phyloP scores from a whole-genome alignment of 306 rosid genomes.

The Astragalus glycyphyllos region DNA sequence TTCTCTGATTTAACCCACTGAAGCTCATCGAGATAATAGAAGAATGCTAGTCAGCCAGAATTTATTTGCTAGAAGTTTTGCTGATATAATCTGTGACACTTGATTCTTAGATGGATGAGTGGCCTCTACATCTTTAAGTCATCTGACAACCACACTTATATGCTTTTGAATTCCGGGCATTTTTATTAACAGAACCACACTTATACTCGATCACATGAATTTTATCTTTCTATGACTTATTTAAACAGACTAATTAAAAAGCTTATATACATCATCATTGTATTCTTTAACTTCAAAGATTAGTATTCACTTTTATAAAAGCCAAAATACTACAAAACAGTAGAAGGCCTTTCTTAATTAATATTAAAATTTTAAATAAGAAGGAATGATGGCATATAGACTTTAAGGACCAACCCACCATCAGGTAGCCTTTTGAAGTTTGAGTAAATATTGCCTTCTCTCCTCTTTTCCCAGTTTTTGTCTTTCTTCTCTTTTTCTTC shows the following conservation, averaged over 20 bases:
- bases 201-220: neutral
- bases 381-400: slow-evolving; percentile 44
- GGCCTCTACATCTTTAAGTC: neutral
- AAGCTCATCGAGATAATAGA: slow-evolving; percentile 16
- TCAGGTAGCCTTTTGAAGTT: slow-evolving; percentile 51
- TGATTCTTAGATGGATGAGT: slow-evolving; percentile 10
- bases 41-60: neutral
- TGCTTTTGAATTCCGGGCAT: neutral
- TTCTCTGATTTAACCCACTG: neutral
- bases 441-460: slow-evolving; percentile 44
- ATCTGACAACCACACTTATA: neutral
- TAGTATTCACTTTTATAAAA: slow-evolving; percentile 11
- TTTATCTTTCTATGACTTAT: slow-evolving; percentile 19
- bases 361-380: slow-evolving; percentile 42
- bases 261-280: neutral
- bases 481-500: slow-evolving; percentile 55
- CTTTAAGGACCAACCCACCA: slow-evolving; percentile 61
- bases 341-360: slow-evolving; percentile 34
- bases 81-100: neutral
- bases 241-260: slow-evolving; percentile 3
- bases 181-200: neutral
- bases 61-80: neutral
- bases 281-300: neutral
- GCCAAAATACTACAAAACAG: slow-evolving; percentile 24
- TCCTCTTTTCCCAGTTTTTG: slow-evolving; percentile 52